A percentile compares a stretch with the other conserved stretches of the same genome.
Conservation (phyloP, 495 filamentous ascomycete genomes). For the Hypoxylon trugodes region DNA sequence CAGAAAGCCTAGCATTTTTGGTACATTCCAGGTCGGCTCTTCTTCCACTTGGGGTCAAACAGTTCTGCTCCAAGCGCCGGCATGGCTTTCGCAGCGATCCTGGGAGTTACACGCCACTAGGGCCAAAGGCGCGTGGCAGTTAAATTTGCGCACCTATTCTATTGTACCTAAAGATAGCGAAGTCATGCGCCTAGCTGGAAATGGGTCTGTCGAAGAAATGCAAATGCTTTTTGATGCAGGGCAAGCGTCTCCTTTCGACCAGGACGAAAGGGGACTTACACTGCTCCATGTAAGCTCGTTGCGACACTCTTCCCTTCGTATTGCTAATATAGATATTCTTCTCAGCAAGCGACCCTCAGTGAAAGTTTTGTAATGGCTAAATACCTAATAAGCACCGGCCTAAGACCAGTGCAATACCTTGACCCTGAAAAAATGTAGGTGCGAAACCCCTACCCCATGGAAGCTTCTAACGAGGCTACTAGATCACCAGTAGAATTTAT, state of each 20-base stretch:
- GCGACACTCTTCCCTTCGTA: not conserved
- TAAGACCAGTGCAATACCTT: not conserved
- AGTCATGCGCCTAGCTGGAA: not conserved
- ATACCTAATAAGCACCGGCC: conserved; percentile 5
- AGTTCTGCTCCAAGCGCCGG: conserved; percentile 8
- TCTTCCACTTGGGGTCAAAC: not conserved
- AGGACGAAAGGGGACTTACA: not conserved
- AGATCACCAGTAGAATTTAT: too few species aligned
- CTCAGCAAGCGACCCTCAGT: not conserved
- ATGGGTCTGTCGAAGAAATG: conserved; percentile 6
- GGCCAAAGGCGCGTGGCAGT: conserved; percentile 26
- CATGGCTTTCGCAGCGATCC: conserved; percentile 7
- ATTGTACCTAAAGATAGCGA: not conserved
- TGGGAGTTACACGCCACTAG: conserved; percentile 32
- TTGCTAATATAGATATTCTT: not conserved
- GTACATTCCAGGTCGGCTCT: conserved; percentile 2
- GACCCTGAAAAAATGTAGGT: not conserved
- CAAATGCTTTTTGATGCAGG: conserved; percentile 18
- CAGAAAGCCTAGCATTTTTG: not conserved
- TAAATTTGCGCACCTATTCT: conserved; percentile 17
- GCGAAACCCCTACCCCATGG: too few species aligned
- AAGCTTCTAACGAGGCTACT: too few species aligned
- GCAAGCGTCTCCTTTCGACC: conserved; percentile 27
- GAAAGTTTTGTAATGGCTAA: not conserved
- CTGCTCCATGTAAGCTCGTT: conserved; percentile 19